Evolutionary conservation across 371 early-diverging fungal genomes (phyloP), one percentile per base, ranked within the genome.

Genomic region (Amoeboaphelidium protococcarum): DNA sequence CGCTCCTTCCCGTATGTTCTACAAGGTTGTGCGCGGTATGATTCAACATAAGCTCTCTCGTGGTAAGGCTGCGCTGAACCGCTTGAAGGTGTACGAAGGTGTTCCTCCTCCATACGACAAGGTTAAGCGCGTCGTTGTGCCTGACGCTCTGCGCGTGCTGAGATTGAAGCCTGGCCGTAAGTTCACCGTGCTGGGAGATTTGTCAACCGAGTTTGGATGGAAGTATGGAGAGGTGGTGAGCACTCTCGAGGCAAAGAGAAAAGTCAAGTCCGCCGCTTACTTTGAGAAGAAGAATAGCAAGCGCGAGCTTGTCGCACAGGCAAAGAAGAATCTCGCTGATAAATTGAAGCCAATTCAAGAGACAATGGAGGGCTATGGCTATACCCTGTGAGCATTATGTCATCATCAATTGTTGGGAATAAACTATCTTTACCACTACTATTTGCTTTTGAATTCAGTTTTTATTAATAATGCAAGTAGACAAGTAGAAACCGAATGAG

Each of bases 1-100:
- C 45, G 94, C 96, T 55, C 99, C 99, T 48, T 89, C 90, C 51
- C 88, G 87, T 67, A 85, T 90, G 73, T 87, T 99, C 74, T 85
- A 80, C 73, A 85, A 89, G 64, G 75, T 87, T 44, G 73, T 98
- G 64, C 85, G 96, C 59, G 95, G 98, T 60, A 99, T 99, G 99
- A 62, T 97, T 58, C 96, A 96, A 50, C 92, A 97, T 80, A 98
- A 94, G 82, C 87, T 91, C 47, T 67, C 85, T 51, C 90, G 94
- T 64, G 99, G 99, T 68, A 80, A 86, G 53, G 81, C 81, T 48
- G 98, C 98, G 56, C 71, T 97, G 54, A 81, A 80, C 54, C 86
- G 96, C 69, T 71, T 99, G 60, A 88, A 87, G 79, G 77, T 91
- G 57, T 97, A 91, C 59, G 99, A 99, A 66, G 98, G 97, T 69